Percentiles rank a stretch among this genome's conserved stretches.
phyloP scores from a whole-genome alignment of 225 moss, liverwort and hornwort genomes.

The Marchantia paleacea region DNA sequence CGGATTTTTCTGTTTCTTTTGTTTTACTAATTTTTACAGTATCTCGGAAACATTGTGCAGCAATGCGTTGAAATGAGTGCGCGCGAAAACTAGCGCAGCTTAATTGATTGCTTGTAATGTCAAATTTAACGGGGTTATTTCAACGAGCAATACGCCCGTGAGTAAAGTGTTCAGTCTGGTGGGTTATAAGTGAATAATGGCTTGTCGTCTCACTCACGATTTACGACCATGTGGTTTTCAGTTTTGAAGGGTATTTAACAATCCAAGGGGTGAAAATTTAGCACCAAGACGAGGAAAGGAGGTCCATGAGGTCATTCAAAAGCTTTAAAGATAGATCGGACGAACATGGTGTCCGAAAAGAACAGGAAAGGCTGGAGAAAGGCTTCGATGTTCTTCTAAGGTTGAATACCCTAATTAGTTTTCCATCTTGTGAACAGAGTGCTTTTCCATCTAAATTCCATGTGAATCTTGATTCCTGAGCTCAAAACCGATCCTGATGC shows the following conservation, averaged over 20 bases:
- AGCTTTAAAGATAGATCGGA: conserved; percentile 7
- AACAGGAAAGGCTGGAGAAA: conserved; percentile 28
- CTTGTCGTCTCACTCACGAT: not conserved
- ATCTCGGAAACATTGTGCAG: too few species aligned
- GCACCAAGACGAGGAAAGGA: conserved; percentile 12
- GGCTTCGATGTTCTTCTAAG: conserved; percentile 39
- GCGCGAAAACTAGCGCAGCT: not conserved
- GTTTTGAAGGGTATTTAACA: not conserved
- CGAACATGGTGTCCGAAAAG: conserved; percentile 18
- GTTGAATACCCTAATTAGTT: conserved; percentile 16
- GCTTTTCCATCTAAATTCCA: not conserved
- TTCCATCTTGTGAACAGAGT: not conserved
- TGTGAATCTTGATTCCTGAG: not conserved
- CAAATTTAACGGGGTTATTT: not conserved
- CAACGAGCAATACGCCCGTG: not conserved
- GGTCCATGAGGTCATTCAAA: conserved; percentile 35
- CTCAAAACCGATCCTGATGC: not conserved
- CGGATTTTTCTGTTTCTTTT: too few species aligned
- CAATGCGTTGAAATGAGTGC: not conserved
- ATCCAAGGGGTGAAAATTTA: not conserved
- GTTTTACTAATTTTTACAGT: too few species aligned
- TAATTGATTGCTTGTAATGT: not conserved
- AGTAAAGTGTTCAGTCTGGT: not conserved
- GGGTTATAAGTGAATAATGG: not conserved
- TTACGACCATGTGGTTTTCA: not conserved